Base-by-base conservation (phyloP, 192 early-diverging fungal species). In the Spizellomyces punctatus region DNA sequence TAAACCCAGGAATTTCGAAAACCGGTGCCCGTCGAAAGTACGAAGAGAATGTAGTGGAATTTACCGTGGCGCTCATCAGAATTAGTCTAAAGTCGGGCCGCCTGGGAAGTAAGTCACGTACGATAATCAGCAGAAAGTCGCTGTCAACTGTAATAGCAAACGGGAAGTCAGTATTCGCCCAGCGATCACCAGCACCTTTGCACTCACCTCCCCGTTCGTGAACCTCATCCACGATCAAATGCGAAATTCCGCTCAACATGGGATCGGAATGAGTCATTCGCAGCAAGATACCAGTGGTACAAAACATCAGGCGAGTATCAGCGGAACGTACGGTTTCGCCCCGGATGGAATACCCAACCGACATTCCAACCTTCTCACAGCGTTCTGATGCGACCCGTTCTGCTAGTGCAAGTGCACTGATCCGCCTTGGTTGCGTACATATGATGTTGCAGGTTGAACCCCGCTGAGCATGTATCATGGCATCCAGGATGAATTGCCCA, bases 141-240 rank as follows among this genome's bases (percentile, higher is more conserved):
- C 67, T 71, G 52, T 78, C 75, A 41, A 81, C 73, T 66, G 63
- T 21, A 22, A 36, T 61, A 21, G 12, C 14, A 22, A 14, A 21
- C 27, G 59, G 60, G 27, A 1, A 61, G 4, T 36, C 3, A 21
- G 41, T 14, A 16, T 14, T 0, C 16, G 22, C 14, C 19, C 16
- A 62, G 16, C 14, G 16, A 36, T 17, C 4, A 4, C 41, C 12
- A 62, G 60, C 16, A 62, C 27, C 27, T 3, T 19, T 55, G 19
- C 5, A 10, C 64, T 87, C 85, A 36, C 89, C 78, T 7, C 81
- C 85, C 22, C 92, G 79, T 67, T 94, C 92, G 66, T 93, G 91
- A 6, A 94, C 91, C 74, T 94, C 92, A 70, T 94, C 93, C 1
- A 94, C 83, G 48, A 94, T 83, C 8, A 94, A 78, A 54, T 90